Conservation (phyloP, 2,329 filamentous ascomycete species). For the Metarhizium brunneum region DNA sequence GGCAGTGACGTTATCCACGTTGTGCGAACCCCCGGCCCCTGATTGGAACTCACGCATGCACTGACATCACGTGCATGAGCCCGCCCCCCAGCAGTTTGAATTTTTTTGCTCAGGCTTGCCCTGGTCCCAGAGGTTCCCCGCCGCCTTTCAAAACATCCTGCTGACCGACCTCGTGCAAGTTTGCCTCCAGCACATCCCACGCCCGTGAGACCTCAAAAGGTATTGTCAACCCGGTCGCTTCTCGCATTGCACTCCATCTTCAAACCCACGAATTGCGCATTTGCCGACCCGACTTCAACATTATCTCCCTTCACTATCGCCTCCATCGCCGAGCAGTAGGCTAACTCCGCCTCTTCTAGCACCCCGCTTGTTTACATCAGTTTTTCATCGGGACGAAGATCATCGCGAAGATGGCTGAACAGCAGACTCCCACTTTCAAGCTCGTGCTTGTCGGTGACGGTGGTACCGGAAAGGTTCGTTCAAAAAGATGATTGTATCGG, state of each 20-base stretch:
- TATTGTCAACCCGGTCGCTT: constrained; percentile 9
- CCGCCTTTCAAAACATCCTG: constrained; percentile 33
- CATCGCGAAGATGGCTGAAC: constrained; percentile 52
- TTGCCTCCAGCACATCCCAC: constrained; percentile 23
- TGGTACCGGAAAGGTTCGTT: constrained; percentile 90
- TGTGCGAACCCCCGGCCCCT: constrained; percentile 2
- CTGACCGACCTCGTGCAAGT: constrained; percentile 24
- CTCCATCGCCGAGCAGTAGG: constrained; percentile 11
- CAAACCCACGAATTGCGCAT: not conserved
- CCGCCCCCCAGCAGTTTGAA: constrained; percentile 27
- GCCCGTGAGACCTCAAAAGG: constrained; percentile 15
- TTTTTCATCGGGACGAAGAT: constrained; percentile 12
- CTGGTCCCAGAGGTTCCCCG: constrained; percentile 28
- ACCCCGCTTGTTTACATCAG: constrained; percentile 40
- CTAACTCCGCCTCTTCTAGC: constrained; percentile 26
- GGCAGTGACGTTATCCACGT: constrained; percentile 16
- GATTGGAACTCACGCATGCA: constrained; percentile 7
- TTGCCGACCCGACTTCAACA: constrained; percentile 1
- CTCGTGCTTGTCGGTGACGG: constrained; percentile 98
- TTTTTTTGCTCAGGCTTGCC: constrained; percentile 32
- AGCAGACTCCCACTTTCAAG: constrained; percentile 80
- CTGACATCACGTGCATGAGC: constrained; percentile 25
- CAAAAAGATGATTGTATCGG: constrained; percentile 9
- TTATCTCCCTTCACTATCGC: constrained; percentile 6
- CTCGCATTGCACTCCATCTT: constrained; percentile 15